Evolutionary conservation across 2,329 filamentous ascomycete genomes (phyloP).

Genomic region (Alternaria sp.): DNA sequence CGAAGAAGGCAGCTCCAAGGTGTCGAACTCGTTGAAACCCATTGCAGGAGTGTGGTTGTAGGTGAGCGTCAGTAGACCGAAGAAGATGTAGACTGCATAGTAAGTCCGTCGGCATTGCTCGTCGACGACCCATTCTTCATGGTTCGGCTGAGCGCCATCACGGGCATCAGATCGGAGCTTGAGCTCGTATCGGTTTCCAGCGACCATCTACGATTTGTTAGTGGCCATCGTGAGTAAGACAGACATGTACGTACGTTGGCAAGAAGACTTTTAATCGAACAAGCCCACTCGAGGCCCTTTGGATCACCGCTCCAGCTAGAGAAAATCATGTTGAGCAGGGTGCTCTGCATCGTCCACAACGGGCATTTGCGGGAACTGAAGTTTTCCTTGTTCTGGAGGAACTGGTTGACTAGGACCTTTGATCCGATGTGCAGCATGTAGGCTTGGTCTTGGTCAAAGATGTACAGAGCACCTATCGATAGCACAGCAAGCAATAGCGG

Average conservation of each 20-base stretch:
- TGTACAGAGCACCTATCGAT: slow-evolving; percentile 94
- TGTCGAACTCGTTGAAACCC: slow-evolving; percentile 97
- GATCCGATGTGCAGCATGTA: slow-evolving; percentile 98
- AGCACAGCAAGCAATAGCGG: slow-evolving; percentile 86
- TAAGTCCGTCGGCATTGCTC: slow-evolving; percentile 96
- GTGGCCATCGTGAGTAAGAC: background rate
- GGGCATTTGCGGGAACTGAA: slow-evolving; percentile 98
- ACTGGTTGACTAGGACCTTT: slow-evolving; percentile 96
- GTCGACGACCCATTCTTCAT: slow-evolving; percentile 94
- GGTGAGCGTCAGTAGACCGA: slow-evolving; percentile 89
- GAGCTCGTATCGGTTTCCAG: slow-evolving; percentile 93
- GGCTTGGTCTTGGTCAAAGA: slow-evolving; percentile 95
- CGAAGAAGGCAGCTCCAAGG: slow-evolving; percentile 87
- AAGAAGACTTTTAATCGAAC: slow-evolving; percentile 96
- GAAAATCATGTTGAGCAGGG: slow-evolving; percentile 97
- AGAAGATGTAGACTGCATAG: slow-evolving; percentile 99
- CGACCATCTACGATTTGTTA: slow-evolving; percentile 71
- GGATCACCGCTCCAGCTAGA: slow-evolving; percentile 98
- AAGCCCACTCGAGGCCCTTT: slow-evolving; percentile 97
- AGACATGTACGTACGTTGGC: slow-evolving; percentile 65
- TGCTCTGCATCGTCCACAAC: slow-evolving; percentile 97
- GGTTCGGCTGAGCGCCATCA: slow-evolving; percentile 74
- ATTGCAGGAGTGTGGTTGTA: slow-evolving; percentile 99
- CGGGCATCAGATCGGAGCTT: slow-evolving; percentile 92
- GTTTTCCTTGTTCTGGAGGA: slow-evolving; percentile 97